Conservation (phyloP, 129 eudicot genomes). For the Arctium minus region DNA sequence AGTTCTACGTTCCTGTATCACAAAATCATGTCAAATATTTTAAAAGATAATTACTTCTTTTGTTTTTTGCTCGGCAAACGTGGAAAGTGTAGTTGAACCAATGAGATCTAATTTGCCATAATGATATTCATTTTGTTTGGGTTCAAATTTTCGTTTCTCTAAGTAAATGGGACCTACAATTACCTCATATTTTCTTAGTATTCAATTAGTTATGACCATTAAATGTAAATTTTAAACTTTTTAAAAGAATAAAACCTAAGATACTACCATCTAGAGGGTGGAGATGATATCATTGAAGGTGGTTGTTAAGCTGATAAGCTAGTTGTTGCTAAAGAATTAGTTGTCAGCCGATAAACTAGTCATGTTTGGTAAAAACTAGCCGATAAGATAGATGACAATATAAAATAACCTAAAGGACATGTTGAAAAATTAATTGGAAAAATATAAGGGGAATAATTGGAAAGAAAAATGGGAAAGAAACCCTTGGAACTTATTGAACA, state of each 20-base stretch:
- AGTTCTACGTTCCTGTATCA: constrained; percentile 53
- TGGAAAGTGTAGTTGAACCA: background rate
- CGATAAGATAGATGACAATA: background rate
- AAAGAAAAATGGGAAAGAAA: too few species aligned
- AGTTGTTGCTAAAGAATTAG: background rate
- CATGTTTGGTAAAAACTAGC: background rate
- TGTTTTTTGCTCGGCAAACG: background rate
- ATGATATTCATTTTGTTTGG: background rate
- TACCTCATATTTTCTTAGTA: background rate
- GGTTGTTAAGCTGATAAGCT: background rate
- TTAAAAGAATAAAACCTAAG: background rate
- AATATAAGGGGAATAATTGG: background rate
- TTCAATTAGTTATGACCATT: background rate
- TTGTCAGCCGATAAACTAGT: background rate
- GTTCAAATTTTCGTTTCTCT: background rate
- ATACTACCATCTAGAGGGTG: background rate
- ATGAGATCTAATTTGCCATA: background rate
- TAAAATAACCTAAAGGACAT: background rate
- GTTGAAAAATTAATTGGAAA: background rate
- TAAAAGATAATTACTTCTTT: background rate
- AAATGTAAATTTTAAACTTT: background rate
- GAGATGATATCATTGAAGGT: background rate
- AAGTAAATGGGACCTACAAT: background rate
- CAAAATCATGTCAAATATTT: background rate
- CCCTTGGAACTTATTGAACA: too few species aligned